phyloP scores from a whole-genome alignment of 2,329 filamentous ascomycete genomes.

The Penicillium sp. region DNA sequence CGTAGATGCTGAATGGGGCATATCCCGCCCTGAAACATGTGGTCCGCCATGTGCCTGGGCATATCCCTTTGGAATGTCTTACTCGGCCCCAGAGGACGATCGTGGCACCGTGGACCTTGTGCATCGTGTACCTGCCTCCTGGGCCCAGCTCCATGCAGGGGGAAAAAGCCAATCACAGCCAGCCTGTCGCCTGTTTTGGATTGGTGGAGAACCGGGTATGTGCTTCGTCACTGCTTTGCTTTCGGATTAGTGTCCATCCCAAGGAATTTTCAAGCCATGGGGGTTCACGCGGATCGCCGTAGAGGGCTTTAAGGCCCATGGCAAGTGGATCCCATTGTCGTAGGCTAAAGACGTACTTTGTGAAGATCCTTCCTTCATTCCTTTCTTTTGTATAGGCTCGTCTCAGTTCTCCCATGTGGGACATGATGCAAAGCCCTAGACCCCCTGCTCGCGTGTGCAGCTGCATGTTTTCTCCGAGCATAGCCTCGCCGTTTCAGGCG shows the following conservation, averaged over 20 bases:
- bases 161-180: slow-evolving; percentile 18
- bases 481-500: no score
- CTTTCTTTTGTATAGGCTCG: slow-evolving; percentile 11
- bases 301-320: slow-evolving; percentile 9
- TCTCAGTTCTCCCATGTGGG: no score
- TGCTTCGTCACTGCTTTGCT: slow-evolving; percentile 3
- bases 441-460: no score
- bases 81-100: no score
- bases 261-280: slow-evolving; percentile 18
- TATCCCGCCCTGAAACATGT: slow-evolving; percentile 21
- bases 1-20: no score
- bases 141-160: slow-evolving; percentile 13
- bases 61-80: no score
- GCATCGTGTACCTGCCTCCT: slow-evolving; percentile 20
- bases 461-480: no score
- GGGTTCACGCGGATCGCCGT: slow-evolving; percentile 25
- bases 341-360: slow-evolving; percentile 1
- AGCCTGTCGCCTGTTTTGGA: slow-evolving; percentile 21
- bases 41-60: slow-evolving; percentile 24
- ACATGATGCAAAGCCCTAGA: no score
- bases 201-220: slow-evolving; percentile 22
- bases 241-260: slow-evolving; percentile 6
- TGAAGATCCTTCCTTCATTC: slow-evolving; percentile 21
- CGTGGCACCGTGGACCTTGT: no score
- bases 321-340: slow-evolving; percentile 13